Evolutionary conservation across 2,329 filamentous ascomycete genomes (phyloP).

Genomic region (Hypoxylon sp.): DNA sequence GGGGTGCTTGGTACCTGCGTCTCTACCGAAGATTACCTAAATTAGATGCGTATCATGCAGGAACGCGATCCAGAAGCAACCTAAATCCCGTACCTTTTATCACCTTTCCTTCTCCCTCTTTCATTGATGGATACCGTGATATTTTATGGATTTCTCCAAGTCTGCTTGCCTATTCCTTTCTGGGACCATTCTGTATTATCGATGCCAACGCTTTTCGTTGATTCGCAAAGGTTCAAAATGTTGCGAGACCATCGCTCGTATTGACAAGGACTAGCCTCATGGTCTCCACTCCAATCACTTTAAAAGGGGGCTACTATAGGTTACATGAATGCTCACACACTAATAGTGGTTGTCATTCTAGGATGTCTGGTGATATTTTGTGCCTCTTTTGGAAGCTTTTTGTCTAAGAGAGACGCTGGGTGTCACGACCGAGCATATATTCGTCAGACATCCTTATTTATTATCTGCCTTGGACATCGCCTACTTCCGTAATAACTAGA

Average conservation of each 20-base stretch:
- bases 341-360: not conserved
- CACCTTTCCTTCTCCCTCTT: not conserved
- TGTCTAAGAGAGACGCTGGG: too few relatives aligned
- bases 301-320: not conserved
- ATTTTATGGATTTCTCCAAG: not conserved
- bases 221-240: not conserved
- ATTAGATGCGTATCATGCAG: not conserved
- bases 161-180: not conserved
- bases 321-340: not conserved
- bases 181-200: not conserved
- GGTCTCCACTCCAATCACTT: not conserved
- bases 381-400: too few relatives aligned
- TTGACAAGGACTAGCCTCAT: not conserved
- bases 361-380: not conserved
- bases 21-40: conserved; percentile 26
- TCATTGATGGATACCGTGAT: not conserved
- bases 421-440: too few relatives aligned
- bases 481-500: too few relatives aligned
- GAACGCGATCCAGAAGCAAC: not conserved
- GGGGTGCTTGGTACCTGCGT: conserved; percentile 32
- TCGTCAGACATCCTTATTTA: too few relatives aligned
- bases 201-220: not conserved
- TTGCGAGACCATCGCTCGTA: not conserved
- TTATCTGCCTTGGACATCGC: too few relatives aligned
- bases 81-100: not conserved